These are phyloP conservation scores for Stenogyne calaminthoides DNA, from an alignment of 305 asterid genomes.

Conservation along the genomic window DNA sequence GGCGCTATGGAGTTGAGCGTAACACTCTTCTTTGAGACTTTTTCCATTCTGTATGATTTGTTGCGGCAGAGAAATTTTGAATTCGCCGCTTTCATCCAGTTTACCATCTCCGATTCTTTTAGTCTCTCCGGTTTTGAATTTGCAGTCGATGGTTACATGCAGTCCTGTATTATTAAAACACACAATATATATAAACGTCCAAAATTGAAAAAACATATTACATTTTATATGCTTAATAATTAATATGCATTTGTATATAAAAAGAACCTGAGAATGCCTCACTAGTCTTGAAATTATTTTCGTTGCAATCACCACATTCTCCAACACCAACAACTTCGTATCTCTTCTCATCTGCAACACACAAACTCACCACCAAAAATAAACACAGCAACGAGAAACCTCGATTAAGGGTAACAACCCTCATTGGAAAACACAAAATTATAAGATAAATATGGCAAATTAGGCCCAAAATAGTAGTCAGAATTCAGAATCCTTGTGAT, in stretches of 20 bases:
- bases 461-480: not conserved
- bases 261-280: slow-evolving; percentile 41
- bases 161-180: slow-evolving; percentile 38
- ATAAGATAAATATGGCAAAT: not conserved
- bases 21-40: slow-evolving; percentile 54
- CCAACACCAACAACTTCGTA: slow-evolving; percentile 57
- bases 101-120: slow-evolving; percentile 44
- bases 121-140: slow-evolving; percentile 36
- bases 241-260: too few relatives aligned
- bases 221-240: too few relatives aligned
- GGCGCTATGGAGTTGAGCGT: slow-evolving; percentile 73
- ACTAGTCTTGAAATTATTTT: slow-evolving; percentile 28
- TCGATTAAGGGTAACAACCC: slow-evolving; percentile 40
- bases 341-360: slow-evolving; percentile 40
- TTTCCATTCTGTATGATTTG: slow-evolving; percentile 25
- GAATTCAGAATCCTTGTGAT: slow-evolving; percentile 8
- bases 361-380: slow-evolving; percentile 33
- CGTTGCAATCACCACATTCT: slow-evolving; percentile 44
- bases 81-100: slow-evolving; percentile 55
- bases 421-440: slow-evolving; percentile 33
- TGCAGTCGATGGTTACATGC: slow-evolving; percentile 48
- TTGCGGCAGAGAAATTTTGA: slow-evolving; percentile 46
- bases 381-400: slow-evolving; percentile 38
- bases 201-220: not conserved
- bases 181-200: not conserved